Evolutionary conservation across 2,329 filamentous ascomycete species (phyloP).

Genomic region (Lecanicillium sp.): DNA sequence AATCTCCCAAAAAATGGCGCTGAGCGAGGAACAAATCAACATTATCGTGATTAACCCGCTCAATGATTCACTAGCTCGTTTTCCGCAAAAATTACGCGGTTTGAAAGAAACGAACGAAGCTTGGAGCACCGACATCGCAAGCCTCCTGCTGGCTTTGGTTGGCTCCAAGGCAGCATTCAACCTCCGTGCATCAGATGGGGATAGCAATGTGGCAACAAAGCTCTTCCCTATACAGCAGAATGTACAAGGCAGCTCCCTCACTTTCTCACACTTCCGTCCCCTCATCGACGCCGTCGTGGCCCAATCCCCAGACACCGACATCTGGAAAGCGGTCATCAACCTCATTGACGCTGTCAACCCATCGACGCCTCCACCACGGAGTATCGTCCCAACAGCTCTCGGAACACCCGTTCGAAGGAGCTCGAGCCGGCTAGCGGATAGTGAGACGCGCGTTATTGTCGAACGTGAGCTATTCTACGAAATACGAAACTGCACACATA

Average conservation of each 20-base stretch:
- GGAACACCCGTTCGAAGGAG: conserved; percentile 8
- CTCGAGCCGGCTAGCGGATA: conserved; percentile 7
- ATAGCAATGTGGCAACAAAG: conserved; percentile 1
- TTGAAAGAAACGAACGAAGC: neutral
- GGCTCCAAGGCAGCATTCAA: conserved; percentile 5
- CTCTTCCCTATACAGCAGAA: conserved; percentile 5
- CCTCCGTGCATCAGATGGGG: conserved; percentile 3
- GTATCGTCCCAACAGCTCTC: conserved; percentile 1
- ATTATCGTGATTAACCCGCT: conserved; percentile 8
- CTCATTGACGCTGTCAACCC: conserved; percentile 5
- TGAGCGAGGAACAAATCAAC: conserved; percentile 8
- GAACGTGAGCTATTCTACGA: conserved; percentile 8
- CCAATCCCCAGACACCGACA: conserved; percentile 4
- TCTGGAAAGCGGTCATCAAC: conserved; percentile 8
- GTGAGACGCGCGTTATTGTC: conserved; percentile 7
- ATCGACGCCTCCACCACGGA: conserved; percentile 2
- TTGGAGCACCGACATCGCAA: conserved; percentile 3
- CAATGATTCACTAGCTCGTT: conserved; percentile 2
- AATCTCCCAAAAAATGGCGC: too few relatives aligned
- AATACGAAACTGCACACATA: conserved; percentile 5
- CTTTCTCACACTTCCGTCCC: conserved; percentile 3
- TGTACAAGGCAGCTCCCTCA: conserved; percentile 1
- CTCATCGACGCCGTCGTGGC: conserved; percentile 2
- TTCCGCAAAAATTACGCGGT: conserved; percentile 1
- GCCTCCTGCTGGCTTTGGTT: conserved; percentile 1